Evolutionary conservation across 2,329 filamentous ascomycete genomes (phyloP).

Genomic region (Pseudogymnoascus sp.): DNA sequence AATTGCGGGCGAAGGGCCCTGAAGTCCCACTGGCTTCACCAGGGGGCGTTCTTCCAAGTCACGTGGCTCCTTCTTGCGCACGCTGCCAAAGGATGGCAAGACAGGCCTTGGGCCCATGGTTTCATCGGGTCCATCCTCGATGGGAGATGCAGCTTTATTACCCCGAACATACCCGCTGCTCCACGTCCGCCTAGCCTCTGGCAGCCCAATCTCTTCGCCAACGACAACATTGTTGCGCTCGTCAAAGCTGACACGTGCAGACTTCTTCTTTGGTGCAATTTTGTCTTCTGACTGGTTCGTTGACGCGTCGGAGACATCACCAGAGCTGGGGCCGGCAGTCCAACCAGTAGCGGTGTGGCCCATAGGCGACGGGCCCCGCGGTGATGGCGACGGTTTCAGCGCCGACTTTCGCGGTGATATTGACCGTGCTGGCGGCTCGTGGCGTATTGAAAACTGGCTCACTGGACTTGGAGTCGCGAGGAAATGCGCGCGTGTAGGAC

Average conservation of each 20-base stretch:
- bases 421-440: conserved; percentile 63
- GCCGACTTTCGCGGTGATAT: conserved; percentile 72
- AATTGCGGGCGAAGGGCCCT: conserved; percentile 24
- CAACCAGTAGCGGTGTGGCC: conserved; percentile 40
- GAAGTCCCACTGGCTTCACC: conserved; percentile 40
- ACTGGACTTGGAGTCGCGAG: conserved; percentile 42
- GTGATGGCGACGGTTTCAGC: conserved; percentile 52
- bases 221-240: conserved; percentile 52
- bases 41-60: conserved; percentile 49
- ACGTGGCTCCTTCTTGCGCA: conserved; percentile 50
- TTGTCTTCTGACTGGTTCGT: conserved; percentile 18
- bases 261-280: conserved; percentile 48
- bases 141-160: conserved; percentile 39
- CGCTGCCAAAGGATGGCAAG: conserved; percentile 67
- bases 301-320: conserved; percentile 20
- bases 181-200: conserved; percentile 41
- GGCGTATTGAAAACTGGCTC: conserved; percentile 40
- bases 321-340: conserved; percentile 15
- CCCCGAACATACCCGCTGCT: conserved; percentile 41
- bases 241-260: conserved; percentile 70
- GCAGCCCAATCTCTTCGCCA: conserved; percentile 37
- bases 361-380: conserved; percentile 44
- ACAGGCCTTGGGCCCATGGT: conserved; percentile 68
- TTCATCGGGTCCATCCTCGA: conserved; percentile 60
- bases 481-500: conserved; percentile 63